Evolutionary conservation across 202 grass and related monocot species (phyloP), one percentile per base, ranked within the genome.

Genomic region (Carex sylvatica): DNA sequence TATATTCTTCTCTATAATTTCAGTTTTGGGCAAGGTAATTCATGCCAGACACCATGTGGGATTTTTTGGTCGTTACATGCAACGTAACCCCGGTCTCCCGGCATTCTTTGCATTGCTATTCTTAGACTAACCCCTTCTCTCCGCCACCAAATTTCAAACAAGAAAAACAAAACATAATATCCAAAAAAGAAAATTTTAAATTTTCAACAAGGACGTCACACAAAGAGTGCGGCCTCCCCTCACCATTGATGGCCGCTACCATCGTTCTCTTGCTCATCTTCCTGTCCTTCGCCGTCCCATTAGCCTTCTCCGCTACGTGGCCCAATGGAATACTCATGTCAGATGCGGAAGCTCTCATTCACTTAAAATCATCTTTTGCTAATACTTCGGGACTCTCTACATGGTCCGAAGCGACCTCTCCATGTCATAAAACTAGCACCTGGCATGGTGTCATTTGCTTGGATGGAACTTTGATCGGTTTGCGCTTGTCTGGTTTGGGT

Each of bases 381-480:
- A 93, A 99, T 85, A 84, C 87, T 51, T 85, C 91, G 0, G 87
- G 82, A 2, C 84, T 98, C 61, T 93, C 96, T 10, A 90, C 91
- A 12, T 99, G 96, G 96, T 85, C 82, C 36, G 53, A 85, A 47
- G 81, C 52, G 24, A 52, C 38, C 20, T 64, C 22, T 7, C 86
- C 90, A 54, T 80, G 82, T 16, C 65, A 67, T 84, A 87, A 83
- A 76, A 73, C 53, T 4, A 63, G 72, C 74, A 35, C 51, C 0
- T 94, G 92, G 92, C 83, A 88, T 28, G 91, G 92, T 66, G 91
- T 99, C 14, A 68, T 93, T 54, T 98, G 96, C 83, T 28, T 18
- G 65, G 18, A 53, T 3, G 92, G 91, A 40, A 78, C 19, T 38
- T 65, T 98, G 61, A 62, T 79, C 0, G 88, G 89, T 49, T 88